A percentile compares a stretch with the other conserved stretches of the same genome.
phyloP scores from a whole-genome alignment of 2,329 filamentous ascomycete genomes.

The Byssochlamys sp. region DNA sequence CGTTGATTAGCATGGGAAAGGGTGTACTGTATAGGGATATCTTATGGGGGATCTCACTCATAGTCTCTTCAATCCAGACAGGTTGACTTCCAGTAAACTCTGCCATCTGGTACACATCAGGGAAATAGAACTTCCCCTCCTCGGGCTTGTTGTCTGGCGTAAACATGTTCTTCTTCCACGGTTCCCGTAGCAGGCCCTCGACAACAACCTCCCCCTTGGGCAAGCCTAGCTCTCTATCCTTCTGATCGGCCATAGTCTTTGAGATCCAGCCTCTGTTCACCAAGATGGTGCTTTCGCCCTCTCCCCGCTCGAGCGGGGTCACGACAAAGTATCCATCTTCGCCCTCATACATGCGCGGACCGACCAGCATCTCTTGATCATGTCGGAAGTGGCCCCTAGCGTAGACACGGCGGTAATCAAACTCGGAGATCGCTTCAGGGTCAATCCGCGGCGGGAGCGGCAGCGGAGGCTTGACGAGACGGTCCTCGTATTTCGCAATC shows the following conservation, averaged over 20 bases:
- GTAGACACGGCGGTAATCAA: slow-evolving; percentile 79
- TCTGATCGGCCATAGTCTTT: slow-evolving; percentile 60
- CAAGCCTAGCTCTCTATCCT: slow-evolving; percentile 53
- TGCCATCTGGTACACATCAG: slow-evolving; percentile 88
- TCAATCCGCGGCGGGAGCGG: slow-evolving; percentile 78
- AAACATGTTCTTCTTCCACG: slow-evolving; percentile 97
- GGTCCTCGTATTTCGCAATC: slow-evolving; percentile 84
- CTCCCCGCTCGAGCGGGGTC: slow-evolving; percentile 71
- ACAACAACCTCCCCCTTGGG: slow-evolving; percentile 64
- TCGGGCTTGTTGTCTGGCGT: slow-evolving; percentile 83
- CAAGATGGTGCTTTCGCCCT: slow-evolving; percentile 58
- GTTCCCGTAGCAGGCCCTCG: slow-evolving; percentile 74
- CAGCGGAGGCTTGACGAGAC: slow-evolving; percentile 72
- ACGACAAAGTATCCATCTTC: slow-evolving; percentile 85
- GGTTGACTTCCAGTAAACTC: slow-evolving; percentile 68
- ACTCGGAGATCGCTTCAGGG: slow-evolving; percentile 69
- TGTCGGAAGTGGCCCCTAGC: slow-evolving; percentile 67
- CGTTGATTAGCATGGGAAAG: slow-evolving; percentile 7
- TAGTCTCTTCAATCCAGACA: slow-evolving; percentile 92
- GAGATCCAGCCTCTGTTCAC: slow-evolving; percentile 88
- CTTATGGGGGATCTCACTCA: slow-evolving; percentile 50
- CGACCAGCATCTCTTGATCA: slow-evolving; percentile 92
- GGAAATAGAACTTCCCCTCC: slow-evolving; percentile 83
- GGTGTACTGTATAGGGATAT: background rate
- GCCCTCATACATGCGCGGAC: slow-evolving; percentile 78